phyloP scores from a whole-genome alignment of 257 asterid genomes.

The Ligustrum vulgare region DNA sequence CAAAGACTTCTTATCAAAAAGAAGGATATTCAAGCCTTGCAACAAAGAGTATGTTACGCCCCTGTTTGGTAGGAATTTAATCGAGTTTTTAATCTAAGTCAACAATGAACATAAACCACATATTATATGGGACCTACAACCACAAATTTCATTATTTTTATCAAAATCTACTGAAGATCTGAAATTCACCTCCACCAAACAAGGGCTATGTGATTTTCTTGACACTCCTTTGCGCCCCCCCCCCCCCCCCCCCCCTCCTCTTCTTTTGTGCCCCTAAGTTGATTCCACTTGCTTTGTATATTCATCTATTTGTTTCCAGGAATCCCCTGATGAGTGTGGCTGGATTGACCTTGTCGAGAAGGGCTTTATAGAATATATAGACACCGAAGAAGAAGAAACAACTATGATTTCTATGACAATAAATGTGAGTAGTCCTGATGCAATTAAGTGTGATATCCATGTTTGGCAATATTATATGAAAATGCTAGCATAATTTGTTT shows the following conservation, averaged over 20 bases:
- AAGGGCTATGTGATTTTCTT: background rate
- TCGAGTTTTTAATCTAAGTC: no score
- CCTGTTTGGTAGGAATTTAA: no score
- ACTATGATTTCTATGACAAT: slow-evolving; percentile 99
- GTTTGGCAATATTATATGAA: slow-evolving; percentile 21
- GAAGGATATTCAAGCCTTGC: slow-evolving; percentile 81
- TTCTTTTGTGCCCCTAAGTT: background rate
- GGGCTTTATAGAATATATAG: slow-evolving; percentile 89
- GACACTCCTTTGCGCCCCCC: background rate
- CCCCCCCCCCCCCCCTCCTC: no score
- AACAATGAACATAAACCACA: no score
- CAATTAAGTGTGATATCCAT: background rate
- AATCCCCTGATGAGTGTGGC: slow-evolving; percentile 88
- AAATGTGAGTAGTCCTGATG: slow-evolving; percentile 48
- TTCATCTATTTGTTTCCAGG: slow-evolving; percentile 45
- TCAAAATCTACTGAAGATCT: no score
- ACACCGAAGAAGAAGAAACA: slow-evolving; percentile 97
- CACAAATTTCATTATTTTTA: no score
- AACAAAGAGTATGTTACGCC: slow-evolving; percentile 63
- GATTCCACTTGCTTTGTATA: slow-evolving; percentile 8
- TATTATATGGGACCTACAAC: no score
- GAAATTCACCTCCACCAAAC: no score
- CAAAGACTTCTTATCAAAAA: slow-evolving; percentile 84
- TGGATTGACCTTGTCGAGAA: slow-evolving; percentile 89
- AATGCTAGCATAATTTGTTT: slow-evolving; percentile 18